Conservation (phyloP, 768 basidiomycete species). For the Trametes elegans region DNA sequence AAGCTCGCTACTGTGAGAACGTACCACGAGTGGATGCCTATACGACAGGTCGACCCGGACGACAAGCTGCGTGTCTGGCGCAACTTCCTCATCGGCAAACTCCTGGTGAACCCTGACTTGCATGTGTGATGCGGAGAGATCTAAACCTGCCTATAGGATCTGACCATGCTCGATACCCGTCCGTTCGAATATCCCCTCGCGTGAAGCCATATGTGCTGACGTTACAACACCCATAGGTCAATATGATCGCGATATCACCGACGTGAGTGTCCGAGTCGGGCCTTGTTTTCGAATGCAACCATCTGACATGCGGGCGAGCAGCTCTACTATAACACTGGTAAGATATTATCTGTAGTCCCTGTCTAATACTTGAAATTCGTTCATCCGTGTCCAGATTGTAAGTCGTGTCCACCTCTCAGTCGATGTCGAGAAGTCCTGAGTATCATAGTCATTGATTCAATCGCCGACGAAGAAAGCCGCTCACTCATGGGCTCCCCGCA, state of each 20-base stretch:
- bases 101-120: slow-evolving; percentile 42
- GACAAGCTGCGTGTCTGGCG: slow-evolving; percentile 62
- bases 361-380: not conserved
- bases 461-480: slow-evolving; percentile 42
- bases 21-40: slow-evolving; percentile 64
- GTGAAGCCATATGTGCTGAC: not conserved
- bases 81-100: slow-evolving; percentile 61
- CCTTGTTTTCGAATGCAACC: too few relatives aligned
- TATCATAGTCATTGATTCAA: slow-evolving; percentile 40
- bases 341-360: slow-evolving; percentile 1
- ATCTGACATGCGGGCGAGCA: too few relatives aligned
- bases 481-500: slow-evolving; percentile 56
- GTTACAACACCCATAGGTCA: slow-evolving; percentile 37
- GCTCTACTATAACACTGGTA: slow-evolving; percentile 53
- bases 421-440: not conserved
- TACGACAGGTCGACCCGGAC: slow-evolving; percentile 54
- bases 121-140: too few relatives aligned
- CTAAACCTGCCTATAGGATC: slow-evolving; percentile 34
- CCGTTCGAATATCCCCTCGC: slow-evolving; percentile 9
- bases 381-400: not conserved
- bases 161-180: slow-evolving; percentile 65
- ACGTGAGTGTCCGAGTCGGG: too few relatives aligned
- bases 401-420: not conserved
- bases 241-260: slow-evolving; percentile 58
- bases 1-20: slow-evolving; percentile 58